Evolutionary conservation across 2,329 filamentous ascomycete genomes (phyloP).

Genomic region (Aureobasidium lini): DNA sequence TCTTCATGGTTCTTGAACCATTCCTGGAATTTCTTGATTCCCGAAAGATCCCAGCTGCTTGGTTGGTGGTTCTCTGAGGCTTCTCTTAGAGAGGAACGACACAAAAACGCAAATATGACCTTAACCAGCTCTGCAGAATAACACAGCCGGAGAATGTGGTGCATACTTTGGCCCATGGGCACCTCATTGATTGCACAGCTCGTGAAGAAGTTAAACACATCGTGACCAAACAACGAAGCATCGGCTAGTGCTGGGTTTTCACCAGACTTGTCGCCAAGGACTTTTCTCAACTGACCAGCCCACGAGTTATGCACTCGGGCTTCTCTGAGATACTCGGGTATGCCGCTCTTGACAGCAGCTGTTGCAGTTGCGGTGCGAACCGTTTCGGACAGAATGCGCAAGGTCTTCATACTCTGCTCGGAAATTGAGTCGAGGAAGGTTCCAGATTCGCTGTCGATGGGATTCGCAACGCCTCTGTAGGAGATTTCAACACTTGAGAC

Average conservation of each 20-base stretch:
- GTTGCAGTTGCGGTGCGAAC: constrained; percentile 12
- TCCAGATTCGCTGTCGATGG: constrained; percentile 58
- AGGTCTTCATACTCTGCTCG: constrained; percentile 73
- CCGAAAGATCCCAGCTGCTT: constrained; percentile 10
- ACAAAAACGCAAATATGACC: constrained; percentile 48
- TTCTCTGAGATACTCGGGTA: constrained; percentile 4
- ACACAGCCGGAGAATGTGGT: constrained; percentile 74
- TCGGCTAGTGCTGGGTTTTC: constrained; percentile 21
- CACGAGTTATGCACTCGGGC: constrained; percentile 6
- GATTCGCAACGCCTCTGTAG: constrained; percentile 67
- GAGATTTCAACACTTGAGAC: constrained; percentile 87
- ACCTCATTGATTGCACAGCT: constrained; percentile 50
- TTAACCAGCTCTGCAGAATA: constrained; percentile 89
- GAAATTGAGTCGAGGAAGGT: constrained; percentile 79
- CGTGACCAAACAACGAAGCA: constrained; percentile 58
- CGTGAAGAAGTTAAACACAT: constrained; percentile 73
- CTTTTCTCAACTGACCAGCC: constrained; percentile 1
- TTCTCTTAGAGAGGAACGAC: not conserved
- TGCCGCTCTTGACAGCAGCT: not conserved
- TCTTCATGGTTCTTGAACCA: not conserved
- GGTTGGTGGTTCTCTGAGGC: not conserved
- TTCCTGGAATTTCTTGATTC: not conserved
- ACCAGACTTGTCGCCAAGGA: constrained; percentile 28
- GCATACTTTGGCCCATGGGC: constrained; percentile 61
- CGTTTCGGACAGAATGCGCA: constrained; percentile 83